phyloP scores from a whole-genome alignment of 345 rosid species.

The Chamaenerion angustifolium region DNA sequence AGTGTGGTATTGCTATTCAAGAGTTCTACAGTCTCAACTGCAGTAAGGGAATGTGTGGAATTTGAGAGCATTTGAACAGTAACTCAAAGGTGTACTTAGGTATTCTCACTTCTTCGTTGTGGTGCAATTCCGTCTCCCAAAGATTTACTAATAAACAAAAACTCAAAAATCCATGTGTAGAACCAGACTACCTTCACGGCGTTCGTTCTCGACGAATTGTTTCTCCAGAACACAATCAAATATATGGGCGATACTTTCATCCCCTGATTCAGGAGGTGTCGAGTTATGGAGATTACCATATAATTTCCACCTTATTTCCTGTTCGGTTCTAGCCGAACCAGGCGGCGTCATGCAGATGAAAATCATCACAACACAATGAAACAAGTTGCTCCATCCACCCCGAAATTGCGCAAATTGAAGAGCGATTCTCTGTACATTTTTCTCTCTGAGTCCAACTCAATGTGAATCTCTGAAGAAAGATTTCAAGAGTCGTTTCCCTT shows the following conservation, averaged over 20 bases:
- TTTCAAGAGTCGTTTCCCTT: no score
- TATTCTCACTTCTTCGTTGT: no score
- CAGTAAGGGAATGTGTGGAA: no score
- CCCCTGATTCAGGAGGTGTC: constrained; percentile 44
- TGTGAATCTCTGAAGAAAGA: no score
- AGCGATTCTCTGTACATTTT: background rate
- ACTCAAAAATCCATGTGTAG: background rate
- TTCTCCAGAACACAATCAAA: constrained; percentile 90
- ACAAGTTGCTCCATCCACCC: constrained; percentile 20
- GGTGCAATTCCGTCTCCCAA: no score
- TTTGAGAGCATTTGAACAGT: no score
- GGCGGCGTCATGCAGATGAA: constrained; percentile 14
- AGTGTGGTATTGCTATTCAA: no score
- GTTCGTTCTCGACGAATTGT: constrained; percentile 86
- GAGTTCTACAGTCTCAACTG: no score
- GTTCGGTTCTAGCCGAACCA: constrained; percentile 59
- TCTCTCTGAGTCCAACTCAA: background rate
- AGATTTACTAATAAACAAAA: constrained; percentile 3
- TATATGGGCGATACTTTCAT: constrained; percentile 85
- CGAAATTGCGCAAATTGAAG: constrained; percentile 9
- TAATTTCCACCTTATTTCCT: constrained; percentile 74
- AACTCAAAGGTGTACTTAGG: no score
- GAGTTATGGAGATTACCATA: constrained; percentile 75
- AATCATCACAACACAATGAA: constrained; percentile 19
- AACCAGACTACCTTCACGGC: constrained; percentile 49